Evolutionary conservation across 345 rosid species (phyloP), one percentile per base, ranked within the genome.

Genomic region (Lepidium aucheri): DNA sequence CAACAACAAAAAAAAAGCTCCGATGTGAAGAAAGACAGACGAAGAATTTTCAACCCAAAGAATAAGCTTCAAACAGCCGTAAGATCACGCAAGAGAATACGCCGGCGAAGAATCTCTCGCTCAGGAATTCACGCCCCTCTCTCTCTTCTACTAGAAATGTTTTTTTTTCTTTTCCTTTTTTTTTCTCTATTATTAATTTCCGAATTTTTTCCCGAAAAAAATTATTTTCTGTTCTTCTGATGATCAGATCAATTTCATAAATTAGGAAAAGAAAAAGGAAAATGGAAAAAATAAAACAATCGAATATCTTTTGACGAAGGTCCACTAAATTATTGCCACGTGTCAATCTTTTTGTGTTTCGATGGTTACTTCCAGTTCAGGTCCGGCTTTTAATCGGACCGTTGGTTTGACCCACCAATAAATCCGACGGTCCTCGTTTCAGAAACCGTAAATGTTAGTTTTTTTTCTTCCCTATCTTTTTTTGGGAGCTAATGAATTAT

Each of bases 81-180:
- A 55, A 57, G 45, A 68, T 76, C 65, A 63, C 65, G 75, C 69
- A 54, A 43, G 79, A 70, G 69, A 51, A 30, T 63, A 78, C 70
- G 56, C 81, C 73, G 80, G 77, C 74, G 40, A 77, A 76, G 75
- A 65, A 68, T 74, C 76, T 55, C 74, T 55, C 70, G 20, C 74
- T 62, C 76, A 64, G 53, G 40, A 45, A 43, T 74, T 71, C 71
- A 59, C 67, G 69, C 43, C 72, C 34, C 41, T 28, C 26, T 47
- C 47, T 44, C 70, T 70, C 53, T 49, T 46, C 64, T 26, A 46
- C 7, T 58, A 22, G 38, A 38, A 38, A n/a, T 22, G 8, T 18
- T 14, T 8, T 49, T 64, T 36, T 20, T n/a, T n/a, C 15, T 18
- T 28, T 58, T 66, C 46, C 34, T 28, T 18, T 74, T 66, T 53